Base-by-base conservation (phyloP, 1,284 basidiomycete genomes). In the Boletus semigastroideus region DNA sequence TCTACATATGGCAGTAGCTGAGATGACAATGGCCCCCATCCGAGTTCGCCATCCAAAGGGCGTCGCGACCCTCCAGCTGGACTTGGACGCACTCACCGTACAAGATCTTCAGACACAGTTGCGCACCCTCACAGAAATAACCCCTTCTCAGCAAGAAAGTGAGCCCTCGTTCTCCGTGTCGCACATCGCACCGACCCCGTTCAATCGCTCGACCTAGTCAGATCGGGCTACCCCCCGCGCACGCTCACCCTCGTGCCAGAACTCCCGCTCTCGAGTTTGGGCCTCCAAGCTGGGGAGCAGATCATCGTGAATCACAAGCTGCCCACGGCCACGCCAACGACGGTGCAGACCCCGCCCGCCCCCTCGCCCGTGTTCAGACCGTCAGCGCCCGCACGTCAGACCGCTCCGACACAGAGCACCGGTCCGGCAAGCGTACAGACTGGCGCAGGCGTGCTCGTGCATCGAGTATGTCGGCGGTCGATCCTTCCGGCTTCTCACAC, bases 31-130 rank as follows among this genome's bases (percentile, higher is more conserved):
- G 85, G 78, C 79, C 12, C 78, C 82, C 39, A 60, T 94, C 42
- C 83, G 92, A 41, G 74, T 94, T 13, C 80, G 91, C 55, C 87
- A 92, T 70, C 88, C 92, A 13, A 81, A 85, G 58, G 92, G 92
- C 25, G 81, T 88, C n/a, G 75, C 85, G 5, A 93, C 90, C 7
- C 75, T 94, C 54, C 78, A 90, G 43, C 71, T 92, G 42, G 83
- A 90, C 51, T 60, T 82, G 46, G 81, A 83, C 25, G 67, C 69
- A 14, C 80, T 80, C 45, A 85, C 85, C 3, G 82, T 93, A 3
- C 79, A 78, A 50, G 85, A 91, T 59, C 76, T 94, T 0, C 84
- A 87, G 63, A 84, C 87, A 52, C 74, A 84, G 56, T 87, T 94
- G 57, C 84, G 78, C 57, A 71, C 76, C 1, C 71, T 74, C 1